Conservation (phyloP, 1,284 basidiomycete species). For the Cystobasidium pallidum region DNA sequence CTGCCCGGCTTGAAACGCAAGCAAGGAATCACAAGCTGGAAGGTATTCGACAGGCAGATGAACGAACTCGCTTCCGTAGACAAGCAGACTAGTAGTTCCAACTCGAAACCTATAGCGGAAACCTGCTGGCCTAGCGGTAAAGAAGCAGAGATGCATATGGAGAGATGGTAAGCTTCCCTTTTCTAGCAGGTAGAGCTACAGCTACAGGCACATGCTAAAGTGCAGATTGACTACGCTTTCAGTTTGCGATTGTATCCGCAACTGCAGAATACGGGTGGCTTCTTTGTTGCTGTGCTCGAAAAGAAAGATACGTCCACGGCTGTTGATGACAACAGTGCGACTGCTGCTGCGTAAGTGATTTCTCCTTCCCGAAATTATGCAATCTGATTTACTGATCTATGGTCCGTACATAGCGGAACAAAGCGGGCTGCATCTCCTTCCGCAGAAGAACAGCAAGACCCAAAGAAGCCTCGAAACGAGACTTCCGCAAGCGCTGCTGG, state of each 20-base stretch:
- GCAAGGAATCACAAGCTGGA: constrained; percentile 76
- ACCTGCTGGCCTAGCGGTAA: constrained; percentile 81
- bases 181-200: no score
- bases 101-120: constrained; percentile 65
- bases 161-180: constrained; percentile 67
- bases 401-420: background rate
- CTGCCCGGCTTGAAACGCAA: constrained; percentile 74
- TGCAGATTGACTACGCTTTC: no score
- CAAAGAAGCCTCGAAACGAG: background rate
- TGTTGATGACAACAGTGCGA: constrained; percentile 1
- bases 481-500: background rate
- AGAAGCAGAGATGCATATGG: constrained; percentile 65
- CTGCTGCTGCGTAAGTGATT: background rate
- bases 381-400: background rate
- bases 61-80: constrained; percentile 48
- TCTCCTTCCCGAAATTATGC: background rate
- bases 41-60: constrained; percentile 60
- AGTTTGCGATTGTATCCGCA: constrained; percentile 92
- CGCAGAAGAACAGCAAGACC: constrained; percentile 2
- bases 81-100: constrained; percentile 54
- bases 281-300: constrained; percentile 91
- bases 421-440: constrained; percentile 32
- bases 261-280: constrained; percentile 94
- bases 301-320: constrained; percentile 53
- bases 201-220: no score